Percentiles rank a stretch among this genome's conserved stretches.
Evolutionary conservation across 306 rosid species (phyloP).

Genomic region (Calophaca sinica): DNA sequence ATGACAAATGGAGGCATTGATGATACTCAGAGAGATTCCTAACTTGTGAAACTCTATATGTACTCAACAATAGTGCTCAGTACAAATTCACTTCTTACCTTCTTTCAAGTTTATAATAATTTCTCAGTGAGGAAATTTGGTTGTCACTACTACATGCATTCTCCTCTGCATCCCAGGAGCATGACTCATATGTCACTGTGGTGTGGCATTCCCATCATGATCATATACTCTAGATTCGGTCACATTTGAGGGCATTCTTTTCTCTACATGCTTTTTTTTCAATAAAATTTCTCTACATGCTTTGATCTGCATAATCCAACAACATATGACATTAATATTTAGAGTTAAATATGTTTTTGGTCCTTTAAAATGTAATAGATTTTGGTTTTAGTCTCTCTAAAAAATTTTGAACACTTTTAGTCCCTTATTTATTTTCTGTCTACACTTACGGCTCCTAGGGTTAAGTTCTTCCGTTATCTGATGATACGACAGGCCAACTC

Average conservation of each 20-base stretch:
- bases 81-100: slow-evolving; percentile 52
- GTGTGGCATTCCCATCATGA: slow-evolving; percentile 56
- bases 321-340: slow-evolving; percentile 6
- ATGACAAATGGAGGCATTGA: too few species aligned
- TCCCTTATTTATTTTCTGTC: too few species aligned
- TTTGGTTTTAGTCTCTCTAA: too few species aligned
- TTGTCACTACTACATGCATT: slow-evolving; percentile 18
- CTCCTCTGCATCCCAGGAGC: slow-evolving; percentile 78
- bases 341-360: too few species aligned
- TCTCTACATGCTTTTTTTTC: too few species aligned
- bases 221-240: slow-evolving; percentile 55
- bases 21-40: too few species aligned
- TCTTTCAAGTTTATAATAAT: slow-evolving; percentile 53
- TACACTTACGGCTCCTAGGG: too few species aligned
- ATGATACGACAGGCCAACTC: too few species aligned
- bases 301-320: slow-evolving; percentile 55
- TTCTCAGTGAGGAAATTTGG: slow-evolving; percentile 61
- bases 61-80: neutral
- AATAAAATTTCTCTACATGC: slow-evolving; percentile 56
- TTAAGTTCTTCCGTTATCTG: too few species aligned
- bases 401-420: too few species aligned
- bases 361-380: too few species aligned
- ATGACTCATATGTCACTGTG: slow-evolving; percentile 66
- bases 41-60: neutral
- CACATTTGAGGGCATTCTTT: slow-evolving; percentile 44